Percentiles rank a stretch among this genome's conserved stretches.
Evolutionary conservation across 2,329 filamentous ascomycete genomes (phyloP).

Genomic region (Pestalotiopsis sp.): DNA sequence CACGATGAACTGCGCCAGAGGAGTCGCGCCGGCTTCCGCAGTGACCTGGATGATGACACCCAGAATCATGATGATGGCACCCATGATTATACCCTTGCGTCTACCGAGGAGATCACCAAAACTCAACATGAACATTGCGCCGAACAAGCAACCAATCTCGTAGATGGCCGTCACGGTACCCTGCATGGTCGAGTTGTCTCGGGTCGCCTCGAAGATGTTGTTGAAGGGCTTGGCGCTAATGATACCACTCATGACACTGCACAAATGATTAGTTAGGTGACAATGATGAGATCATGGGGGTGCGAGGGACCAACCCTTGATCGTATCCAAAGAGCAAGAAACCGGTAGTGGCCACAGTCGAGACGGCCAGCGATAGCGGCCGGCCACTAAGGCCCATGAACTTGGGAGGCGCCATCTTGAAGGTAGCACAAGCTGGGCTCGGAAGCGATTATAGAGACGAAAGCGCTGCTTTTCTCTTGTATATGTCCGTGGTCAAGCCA

Average conservation of each 20-base stretch:
- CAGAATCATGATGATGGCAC: conserved; percentile 52
- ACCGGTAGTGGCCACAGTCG: conserved; percentile 65
- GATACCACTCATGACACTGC: conserved; percentile 54
- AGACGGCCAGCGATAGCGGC: conserved; percentile 58
- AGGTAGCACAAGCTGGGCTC: background rate
- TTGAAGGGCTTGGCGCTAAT: conserved; percentile 54
- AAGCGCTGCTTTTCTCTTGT: background rate
- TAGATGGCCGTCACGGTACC: conserved; percentile 51
- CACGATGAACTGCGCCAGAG: conserved; percentile 48
- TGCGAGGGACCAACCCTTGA: conserved; percentile 41
- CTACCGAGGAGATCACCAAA: conserved; percentile 56
- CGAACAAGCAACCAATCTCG: conserved; percentile 46
- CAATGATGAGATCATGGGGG: background rate
- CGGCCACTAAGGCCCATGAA: conserved; percentile 63
- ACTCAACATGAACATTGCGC: conserved; percentile 50
- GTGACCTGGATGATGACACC: conserved; percentile 62
- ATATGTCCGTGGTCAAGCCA: too few species aligned
- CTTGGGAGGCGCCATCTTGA: conserved; percentile 51
- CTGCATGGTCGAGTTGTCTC: conserved; percentile 47
- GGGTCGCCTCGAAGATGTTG: conserved; percentile 46
- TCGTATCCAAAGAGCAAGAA: conserved; percentile 65
- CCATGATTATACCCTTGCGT: conserved; percentile 58
- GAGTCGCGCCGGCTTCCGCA: conserved; percentile 25
- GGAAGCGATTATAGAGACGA: background rate
- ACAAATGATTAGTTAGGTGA: background rate